These are phyloP conservation scores for Hyphodiscus sp. DNA, from an alignment of 2,329 filamentous ascomycete species.

Conservation along the genomic window DNA sequence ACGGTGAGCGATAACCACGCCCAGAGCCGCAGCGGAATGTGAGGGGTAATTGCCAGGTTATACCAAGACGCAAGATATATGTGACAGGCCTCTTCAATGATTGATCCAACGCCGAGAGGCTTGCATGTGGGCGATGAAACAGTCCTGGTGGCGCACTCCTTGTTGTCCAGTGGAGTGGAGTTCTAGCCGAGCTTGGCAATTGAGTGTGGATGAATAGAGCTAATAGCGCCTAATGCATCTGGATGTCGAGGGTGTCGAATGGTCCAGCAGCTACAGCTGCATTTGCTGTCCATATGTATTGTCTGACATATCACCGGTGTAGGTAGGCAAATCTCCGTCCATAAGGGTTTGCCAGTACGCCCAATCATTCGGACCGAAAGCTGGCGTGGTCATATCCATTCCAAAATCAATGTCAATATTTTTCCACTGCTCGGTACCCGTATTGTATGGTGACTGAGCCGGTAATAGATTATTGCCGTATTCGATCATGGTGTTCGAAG, in stretches of 20 bases:
- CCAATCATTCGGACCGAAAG: constrained; percentile 25
- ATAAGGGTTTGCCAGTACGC: constrained; percentile 28
- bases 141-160: not conserved
- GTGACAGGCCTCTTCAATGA: constrained; percentile 5
- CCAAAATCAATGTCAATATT: constrained; percentile 9
- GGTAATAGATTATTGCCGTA: not conserved
- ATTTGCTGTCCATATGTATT: not conserved
- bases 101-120: constrained; percentile 7
- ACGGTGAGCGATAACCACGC: constrained; percentile 5
- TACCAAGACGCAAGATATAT: constrained; percentile 3
- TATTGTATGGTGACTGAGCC: not conserved
- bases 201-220: not conserved
- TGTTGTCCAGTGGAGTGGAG: not conserved
- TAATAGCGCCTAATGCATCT: not conserved
- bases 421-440: constrained; percentile 3
- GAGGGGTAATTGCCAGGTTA: not conserved
- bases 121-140: constrained; percentile 5
- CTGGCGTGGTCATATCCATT: constrained; percentile 17
- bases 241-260: not conserved
- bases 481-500: not conserved
- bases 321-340: constrained; percentile 24
- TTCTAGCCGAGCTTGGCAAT: not conserved
- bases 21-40: constrained; percentile 1
- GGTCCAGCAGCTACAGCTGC: not conserved
- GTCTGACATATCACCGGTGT: constrained; percentile 2